phyloP scores from a whole-genome alignment of 2,329 filamentous ascomycete genomes.

The Neurospora crassa region DNA sequence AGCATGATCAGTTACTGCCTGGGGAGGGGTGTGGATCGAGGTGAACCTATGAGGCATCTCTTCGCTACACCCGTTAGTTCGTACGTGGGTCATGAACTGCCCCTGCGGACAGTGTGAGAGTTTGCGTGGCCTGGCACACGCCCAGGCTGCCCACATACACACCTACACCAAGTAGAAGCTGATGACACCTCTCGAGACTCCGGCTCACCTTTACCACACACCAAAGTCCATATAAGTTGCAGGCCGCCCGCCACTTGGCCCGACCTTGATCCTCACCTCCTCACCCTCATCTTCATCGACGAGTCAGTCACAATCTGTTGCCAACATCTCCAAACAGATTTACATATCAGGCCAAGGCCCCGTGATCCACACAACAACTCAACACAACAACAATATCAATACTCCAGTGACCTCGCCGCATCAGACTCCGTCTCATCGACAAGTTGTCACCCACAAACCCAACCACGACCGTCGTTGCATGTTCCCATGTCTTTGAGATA shows the following conservation, averaged over 20 bases:
- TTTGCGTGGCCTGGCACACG: not conserved
- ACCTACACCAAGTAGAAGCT: not conserved
- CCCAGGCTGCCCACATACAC: not conserved
- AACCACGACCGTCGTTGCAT: slow-evolving; percentile 9
- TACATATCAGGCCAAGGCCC: not conserved
- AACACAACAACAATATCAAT: not conserved
- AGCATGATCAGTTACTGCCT: not conserved
- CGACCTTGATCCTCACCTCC: not conserved
- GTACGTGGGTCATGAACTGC: not conserved
- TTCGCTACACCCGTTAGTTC: not conserved
- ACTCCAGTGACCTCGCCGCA: not conserved
- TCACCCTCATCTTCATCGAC: slow-evolving; percentile 1
- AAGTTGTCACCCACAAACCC: slow-evolving; percentile 3
- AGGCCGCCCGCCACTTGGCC: not conserved
- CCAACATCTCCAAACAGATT: not conserved
- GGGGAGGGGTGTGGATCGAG: not conserved
- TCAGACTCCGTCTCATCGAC: not conserved
- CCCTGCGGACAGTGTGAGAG: not conserved
- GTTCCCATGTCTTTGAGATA: slow-evolving; percentile 25
- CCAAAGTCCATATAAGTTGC: not conserved
- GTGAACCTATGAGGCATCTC: not conserved
- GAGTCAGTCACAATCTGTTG: slow-evolving; percentile 1
- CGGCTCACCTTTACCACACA: not conserved
- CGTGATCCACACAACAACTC: not conserved
- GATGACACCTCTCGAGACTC: not conserved